Conservation (phyloP, 352 stramenopile genomes). For the Pythium rishiriense region DNA sequence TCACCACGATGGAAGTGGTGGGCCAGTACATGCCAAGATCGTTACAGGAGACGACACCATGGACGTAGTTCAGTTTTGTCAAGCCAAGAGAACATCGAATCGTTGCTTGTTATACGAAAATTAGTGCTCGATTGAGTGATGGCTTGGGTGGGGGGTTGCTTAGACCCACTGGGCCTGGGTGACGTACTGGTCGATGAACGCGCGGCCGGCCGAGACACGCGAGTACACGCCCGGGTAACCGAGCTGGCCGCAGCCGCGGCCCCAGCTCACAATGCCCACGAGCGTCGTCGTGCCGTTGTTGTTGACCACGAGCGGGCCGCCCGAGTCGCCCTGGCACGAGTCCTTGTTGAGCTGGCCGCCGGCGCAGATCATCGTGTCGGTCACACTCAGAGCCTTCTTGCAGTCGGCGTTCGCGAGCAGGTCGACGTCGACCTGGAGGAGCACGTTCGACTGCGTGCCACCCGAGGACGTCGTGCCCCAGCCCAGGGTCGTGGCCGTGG, state of each 20-base stretch:
- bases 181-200: constrained; percentile 26
- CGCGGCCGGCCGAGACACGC: constrained; percentile 30
- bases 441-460: constrained; percentile 25
- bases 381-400: constrained; percentile 22
- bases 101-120: too few relatives aligned
- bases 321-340: constrained; percentile 41
- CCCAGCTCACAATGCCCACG: constrained; percentile 42
- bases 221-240: constrained; percentile 46
- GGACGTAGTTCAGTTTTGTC: too few relatives aligned
- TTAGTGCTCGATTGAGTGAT: too few relatives aligned
- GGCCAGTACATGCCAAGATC: too few relatives aligned
- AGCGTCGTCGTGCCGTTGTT: constrained; percentile 28
- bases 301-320: constrained; percentile 36
- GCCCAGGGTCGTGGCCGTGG: constrained; percentile 27
- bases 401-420: constrained; percentile 37
- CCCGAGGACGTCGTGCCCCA: constrained; percentile 25
- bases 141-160: too few relatives aligned
- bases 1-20: too few relatives aligned
- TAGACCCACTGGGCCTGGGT: constrained; percentile 11
- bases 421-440: constrained; percentile 31
- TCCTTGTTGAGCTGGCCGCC: constrained; percentile 33
- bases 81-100: too few relatives aligned
- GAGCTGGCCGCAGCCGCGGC: constrained; percentile 34
- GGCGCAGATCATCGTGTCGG: constrained; percentile 43
- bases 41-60: too few relatives aligned